Evolutionary conservation across 202 grass and related monocot species (phyloP).

Genomic region (Zoysia matrella): DNA sequence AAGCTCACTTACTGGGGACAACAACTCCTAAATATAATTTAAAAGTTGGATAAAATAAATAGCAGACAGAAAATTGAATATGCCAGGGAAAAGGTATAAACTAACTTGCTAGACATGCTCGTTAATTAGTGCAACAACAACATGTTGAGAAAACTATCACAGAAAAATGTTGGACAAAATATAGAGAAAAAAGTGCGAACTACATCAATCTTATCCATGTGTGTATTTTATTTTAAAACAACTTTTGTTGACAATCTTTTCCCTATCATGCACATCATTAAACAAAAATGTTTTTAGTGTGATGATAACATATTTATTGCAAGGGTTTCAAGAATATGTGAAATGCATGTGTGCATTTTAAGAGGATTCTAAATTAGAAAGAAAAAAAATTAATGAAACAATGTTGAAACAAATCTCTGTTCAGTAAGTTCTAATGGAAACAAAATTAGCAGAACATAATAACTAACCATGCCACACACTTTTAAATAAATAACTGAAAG

Average conservation of each 20-base stretch:
- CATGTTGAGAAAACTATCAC: background rate
- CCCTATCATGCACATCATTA: constrained; percentile 3
- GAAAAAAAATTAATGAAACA: constrained; percentile 6
- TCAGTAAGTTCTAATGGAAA: constrained; percentile 1
- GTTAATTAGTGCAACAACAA: background rate
- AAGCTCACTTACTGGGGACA: constrained; percentile 77
- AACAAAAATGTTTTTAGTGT: constrained; percentile 13
- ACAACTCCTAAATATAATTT: constrained; percentile 66
- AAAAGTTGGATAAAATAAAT: constrained; percentile 19
- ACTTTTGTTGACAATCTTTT: background rate
- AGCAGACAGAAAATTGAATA: constrained; percentile 24
- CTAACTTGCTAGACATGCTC: background rate
- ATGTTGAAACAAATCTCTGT: constrained; percentile 34
- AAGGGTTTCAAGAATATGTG: background rate
- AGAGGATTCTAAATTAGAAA: background rate
- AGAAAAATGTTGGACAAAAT: constrained; percentile 10
- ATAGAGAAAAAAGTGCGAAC: background rate
- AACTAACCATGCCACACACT: constrained; percentile 5
- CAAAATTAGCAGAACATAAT: constrained; percentile 23
- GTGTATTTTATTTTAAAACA: too few species aligned
- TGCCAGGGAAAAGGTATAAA: background rate
- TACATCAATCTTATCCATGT: constrained; percentile 26
- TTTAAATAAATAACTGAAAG: background rate
- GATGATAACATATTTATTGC: constrained; percentile 2
- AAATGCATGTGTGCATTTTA: constrained; percentile 19